A percentile compares a stretch with the other conserved stretches of the same genome.
Conservation (phyloP, 2,329 filamentous ascomycete genomes). For the Juglanconis juglandina region DNA sequence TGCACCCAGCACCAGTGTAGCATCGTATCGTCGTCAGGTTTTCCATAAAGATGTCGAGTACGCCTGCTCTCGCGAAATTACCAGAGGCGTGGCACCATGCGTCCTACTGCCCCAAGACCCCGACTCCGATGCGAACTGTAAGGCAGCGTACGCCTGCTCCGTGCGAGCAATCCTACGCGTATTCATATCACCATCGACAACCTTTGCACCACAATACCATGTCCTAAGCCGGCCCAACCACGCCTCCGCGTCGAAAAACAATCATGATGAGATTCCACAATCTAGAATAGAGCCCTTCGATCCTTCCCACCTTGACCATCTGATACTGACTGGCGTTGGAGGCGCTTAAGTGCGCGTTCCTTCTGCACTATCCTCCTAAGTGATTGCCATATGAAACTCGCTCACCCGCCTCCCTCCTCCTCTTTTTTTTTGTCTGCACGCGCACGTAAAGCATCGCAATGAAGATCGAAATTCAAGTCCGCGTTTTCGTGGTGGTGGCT, state of each 20-base stretch:
- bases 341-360: background rate
- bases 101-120: slow-evolving; percentile 6
- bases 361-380: background rate
- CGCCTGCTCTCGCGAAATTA: background rate
- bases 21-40: background rate
- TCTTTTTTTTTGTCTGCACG: slow-evolving; percentile 2
- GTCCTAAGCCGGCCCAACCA: slow-evolving; percentile 24
- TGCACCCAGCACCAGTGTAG: background rate
- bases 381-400: background rate
- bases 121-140: background rate
- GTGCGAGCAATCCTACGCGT: slow-evolving; percentile 16
- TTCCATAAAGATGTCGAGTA: background rate
- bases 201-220: slow-evolving; percentile 15
- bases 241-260: slow-evolving; percentile 31
- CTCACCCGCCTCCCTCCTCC: background rate
- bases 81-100: background rate
- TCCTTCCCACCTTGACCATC: slow-evolving; percentile 20
- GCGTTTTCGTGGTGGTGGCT: background rate
- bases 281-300: slow-evolving; percentile 36
- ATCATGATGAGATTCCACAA: slow-evolving; percentile 41
- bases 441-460: background rate
- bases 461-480: background rate
- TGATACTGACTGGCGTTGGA: background rate
- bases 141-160: background rate
- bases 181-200: slow-evolving; percentile 16